Base-by-base conservation (phyloP, 306 rosid genomes). In the Glycine tomentella region DNA sequence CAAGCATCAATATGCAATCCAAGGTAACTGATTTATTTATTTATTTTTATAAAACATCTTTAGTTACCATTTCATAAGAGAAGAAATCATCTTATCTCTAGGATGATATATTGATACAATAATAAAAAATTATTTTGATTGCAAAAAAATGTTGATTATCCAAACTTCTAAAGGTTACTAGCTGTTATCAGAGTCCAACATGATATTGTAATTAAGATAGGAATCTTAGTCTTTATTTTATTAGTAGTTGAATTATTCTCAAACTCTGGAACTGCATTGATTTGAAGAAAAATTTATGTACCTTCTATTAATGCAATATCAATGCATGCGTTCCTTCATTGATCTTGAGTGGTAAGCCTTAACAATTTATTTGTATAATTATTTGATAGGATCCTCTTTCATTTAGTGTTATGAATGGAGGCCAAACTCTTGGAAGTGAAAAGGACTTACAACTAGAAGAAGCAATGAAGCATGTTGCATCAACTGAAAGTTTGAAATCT, bases 401-500 rank as follows among this genome's bases (percentile, higher is more conserved):
- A 61, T 69, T 78, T 40, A 81, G 86, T 79, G 85, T 74, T 79
- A 79, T 59, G 42, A 86, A 82, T 65, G 88, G 88, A 78, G 52
- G 70, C 80, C 72, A 83, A 81, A 80, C 78, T 74, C 78, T 67
- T 53, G 83, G 71, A 82, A 81, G 79, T 78, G 87, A 87, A 81
- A 89, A 81, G 17, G 87, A 83, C 76, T 66, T 72, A 72, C 88
- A 75, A 72, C 84, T 72, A 58, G 91, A 77, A 58, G 91, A 88
- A 86, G 91, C 85, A 85, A 86, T 74, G 62, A 86, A 89, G 83
- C 90, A 84, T 74, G 33, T 80, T 71, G 93, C 85, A 81, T 87
- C 90, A 77, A 84, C 84, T 57, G 84, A 84, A 76, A 88, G 86
- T 84, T 76, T 93, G 87, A 96, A 86, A 80, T 92, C 94, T 80